These are phyloP conservation scores for Yarrowia sp. DNA, from an alignment of 805 yeast species.

Conservation along the genomic window DNA sequence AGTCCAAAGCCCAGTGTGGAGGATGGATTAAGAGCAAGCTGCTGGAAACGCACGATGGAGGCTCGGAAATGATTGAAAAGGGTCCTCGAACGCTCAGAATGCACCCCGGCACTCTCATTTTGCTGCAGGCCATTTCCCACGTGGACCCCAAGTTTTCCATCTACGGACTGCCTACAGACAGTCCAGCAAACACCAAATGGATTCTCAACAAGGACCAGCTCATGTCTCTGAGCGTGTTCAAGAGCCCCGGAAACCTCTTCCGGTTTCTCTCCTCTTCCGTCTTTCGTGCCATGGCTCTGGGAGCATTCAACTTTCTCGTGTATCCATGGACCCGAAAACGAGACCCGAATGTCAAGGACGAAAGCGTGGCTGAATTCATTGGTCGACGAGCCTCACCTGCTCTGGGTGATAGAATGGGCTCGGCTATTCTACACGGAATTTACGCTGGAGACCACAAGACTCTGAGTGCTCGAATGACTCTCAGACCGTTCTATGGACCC, in stretches of 20 bases:
- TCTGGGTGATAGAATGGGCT: slow-evolving; percentile 54
- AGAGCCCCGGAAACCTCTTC: slow-evolving; percentile 25
- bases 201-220: slow-evolving; percentile 43
- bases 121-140: slow-evolving; percentile 37
- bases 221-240: slow-evolving; percentile 36
- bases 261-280: slow-evolving; percentile 33
- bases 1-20: slow-evolving; percentile 54
- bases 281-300: slow-evolving; percentile 56
- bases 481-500: slow-evolving; percentile 52
- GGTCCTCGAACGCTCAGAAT: slow-evolving; percentile 88
- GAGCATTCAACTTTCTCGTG: slow-evolving; percentile 39
- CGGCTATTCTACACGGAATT: slow-evolving; percentile 85
- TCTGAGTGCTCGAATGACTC: slow-evolving; percentile 61
- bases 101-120: slow-evolving; percentile 57
- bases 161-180: slow-evolving; percentile 53
- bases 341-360: slow-evolving; percentile 47
- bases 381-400: slow-evolving; percentile 63
- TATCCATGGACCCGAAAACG: slow-evolving; percentile 30
- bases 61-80: slow-evolving; percentile 54
- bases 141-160: slow-evolving; percentile 50
- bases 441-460: slow-evolving; percentile 78
- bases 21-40: slow-evolving; percentile 66
- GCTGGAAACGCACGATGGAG: slow-evolving; percentile 33
- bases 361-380: slow-evolving; percentile 65
- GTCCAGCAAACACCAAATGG: slow-evolving; percentile 71